These are phyloP conservation scores for Leptographium galeiforme DNA, from an alignment of 2,329 filamentous ascomycete genomes.

Conservation along the genomic window DNA sequence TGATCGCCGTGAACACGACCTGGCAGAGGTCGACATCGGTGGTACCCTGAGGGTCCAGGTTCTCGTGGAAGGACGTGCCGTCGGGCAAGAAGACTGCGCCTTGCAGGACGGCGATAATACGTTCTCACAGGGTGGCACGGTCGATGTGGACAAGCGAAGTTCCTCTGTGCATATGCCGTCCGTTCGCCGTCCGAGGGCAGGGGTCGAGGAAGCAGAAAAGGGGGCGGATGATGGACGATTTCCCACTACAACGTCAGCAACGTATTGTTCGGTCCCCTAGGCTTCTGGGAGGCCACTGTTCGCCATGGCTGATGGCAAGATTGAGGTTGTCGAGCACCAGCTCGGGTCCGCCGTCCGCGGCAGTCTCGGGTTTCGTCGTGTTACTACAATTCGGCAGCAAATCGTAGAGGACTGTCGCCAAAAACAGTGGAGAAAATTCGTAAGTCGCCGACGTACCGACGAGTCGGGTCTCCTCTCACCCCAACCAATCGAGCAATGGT, in stretches of 20 bases:
- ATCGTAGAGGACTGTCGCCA: not conserved
- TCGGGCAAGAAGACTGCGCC: slow-evolving; percentile 37
- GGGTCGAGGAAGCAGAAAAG: slow-evolving; percentile 27
- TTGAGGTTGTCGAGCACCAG: slow-evolving; percentile 8
- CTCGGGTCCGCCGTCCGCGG: too few relatives aligned
- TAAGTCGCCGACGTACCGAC: slow-evolving; percentile 17
- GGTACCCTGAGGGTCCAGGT: slow-evolving; percentile 26
- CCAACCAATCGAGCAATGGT: too few relatives aligned
- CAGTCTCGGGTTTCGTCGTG: too few relatives aligned
- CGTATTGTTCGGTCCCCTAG: not conserved
- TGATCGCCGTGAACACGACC: slow-evolving; percentile 22
- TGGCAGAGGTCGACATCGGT: slow-evolving; percentile 12
- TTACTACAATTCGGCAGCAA: not conserved
- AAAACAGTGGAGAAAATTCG: slow-evolving; percentile 1
- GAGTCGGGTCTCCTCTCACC: slow-evolving; percentile 4
- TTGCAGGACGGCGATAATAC: slow-evolving; percentile 38
- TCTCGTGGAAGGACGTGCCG: slow-evolving; percentile 21
- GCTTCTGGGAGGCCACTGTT: slow-evolving; percentile 21
- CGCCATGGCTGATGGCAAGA: slow-evolving; percentile 18
- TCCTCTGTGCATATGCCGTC: slow-evolving; percentile 29
- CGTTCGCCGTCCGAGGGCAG: slow-evolving; percentile 10
- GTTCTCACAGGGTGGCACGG: slow-evolving; percentile 28
- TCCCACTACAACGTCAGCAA: slow-evolving; percentile 19
- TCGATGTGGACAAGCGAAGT: slow-evolving; percentile 23
- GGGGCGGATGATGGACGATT: slow-evolving; percentile 27